A percentile compares a stretch with the other conserved stretches of the same genome.
These are phyloP conservation scores for Starmerella cellae DNA, from an alignment of 805 yeast genomes.

Conservation along the genomic window DNA sequence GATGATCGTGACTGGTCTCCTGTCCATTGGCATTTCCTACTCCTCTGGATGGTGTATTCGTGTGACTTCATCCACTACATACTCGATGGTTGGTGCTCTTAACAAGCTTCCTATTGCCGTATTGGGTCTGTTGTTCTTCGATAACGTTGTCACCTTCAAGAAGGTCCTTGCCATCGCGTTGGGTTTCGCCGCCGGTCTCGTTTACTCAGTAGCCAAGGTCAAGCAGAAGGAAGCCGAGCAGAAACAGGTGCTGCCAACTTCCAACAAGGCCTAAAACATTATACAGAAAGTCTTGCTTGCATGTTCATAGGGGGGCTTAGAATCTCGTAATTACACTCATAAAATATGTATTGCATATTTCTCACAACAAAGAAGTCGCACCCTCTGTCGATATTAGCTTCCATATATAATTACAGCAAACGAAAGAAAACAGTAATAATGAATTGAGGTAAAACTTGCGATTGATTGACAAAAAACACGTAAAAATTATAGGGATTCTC, in stretches of 20 bases:
- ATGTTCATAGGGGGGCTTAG: no score
- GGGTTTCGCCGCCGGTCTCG: slow-evolving; percentile 92
- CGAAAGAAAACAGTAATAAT: no score
- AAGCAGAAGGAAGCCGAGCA: slow-evolving; percentile 43
- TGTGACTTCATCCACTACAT: slow-evolving; percentile 95
- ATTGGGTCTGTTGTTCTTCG: slow-evolving; percentile 87
- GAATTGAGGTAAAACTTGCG: no score
- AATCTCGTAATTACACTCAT: no score
- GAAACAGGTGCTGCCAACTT: slow-evolving; percentile 18
- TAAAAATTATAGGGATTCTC: neutral
- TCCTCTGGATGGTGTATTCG: slow-evolving; percentile 99
- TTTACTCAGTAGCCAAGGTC: slow-evolving; percentile 90
- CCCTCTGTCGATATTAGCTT: no score
- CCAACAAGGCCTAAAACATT: neutral
- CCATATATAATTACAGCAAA: no score
- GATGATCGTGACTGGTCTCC: slow-evolving; percentile 85
- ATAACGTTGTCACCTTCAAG: slow-evolving; percentile 86
- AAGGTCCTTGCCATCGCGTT: slow-evolving; percentile 79
- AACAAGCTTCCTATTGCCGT: slow-evolving; percentile 96
- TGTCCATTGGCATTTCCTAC: slow-evolving; percentile 94
- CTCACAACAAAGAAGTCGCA: no score
- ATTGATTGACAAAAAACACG: no score
- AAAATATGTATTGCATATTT: no score
- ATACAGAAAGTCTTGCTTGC: no score
- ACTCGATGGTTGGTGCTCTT: slow-evolving; percentile 98